Evolutionary conservation across 257 asterid genomes (phyloP).

Genomic region (Solanum okadae): DNA sequence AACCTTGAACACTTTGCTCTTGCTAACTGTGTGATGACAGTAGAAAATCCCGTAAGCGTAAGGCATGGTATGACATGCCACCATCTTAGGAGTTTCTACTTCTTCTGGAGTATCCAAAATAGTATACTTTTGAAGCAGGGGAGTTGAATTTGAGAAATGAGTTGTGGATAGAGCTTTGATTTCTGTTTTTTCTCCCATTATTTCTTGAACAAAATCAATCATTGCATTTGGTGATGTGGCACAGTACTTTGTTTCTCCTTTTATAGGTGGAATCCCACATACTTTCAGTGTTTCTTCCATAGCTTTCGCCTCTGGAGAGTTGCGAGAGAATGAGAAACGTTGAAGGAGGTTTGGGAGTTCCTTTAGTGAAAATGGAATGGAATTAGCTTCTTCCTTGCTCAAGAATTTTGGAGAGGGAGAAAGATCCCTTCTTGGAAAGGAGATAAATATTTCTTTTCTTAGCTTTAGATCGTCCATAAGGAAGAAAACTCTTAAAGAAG

Average conservation of each 20-base stretch:
- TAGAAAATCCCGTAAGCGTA: conserved; percentile 57
- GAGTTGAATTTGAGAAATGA: conserved; percentile 14
- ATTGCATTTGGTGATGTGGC: conserved; percentile 58
- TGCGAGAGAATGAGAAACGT: conserved; percentile 32
- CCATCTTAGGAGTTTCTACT: conserved; percentile 28
- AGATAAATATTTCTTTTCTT: conserved; percentile 37
- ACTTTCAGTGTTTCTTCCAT: conserved; percentile 54
- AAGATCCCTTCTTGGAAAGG: conserved; percentile 39
- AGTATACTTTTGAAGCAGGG: conserved; percentile 33
- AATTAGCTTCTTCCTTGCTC: conserved; percentile 42
- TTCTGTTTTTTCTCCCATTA: conserved; percentile 21
- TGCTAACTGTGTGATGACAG: conserved; percentile 50
- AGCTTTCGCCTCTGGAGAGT: conserved; percentile 55
- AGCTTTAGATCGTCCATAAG: conserved; percentile 34
- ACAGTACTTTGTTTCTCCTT: conserved; percentile 63
- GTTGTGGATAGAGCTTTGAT: conserved; percentile 33
- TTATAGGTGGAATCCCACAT: conserved; percentile 47
- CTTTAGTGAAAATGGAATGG: conserved; percentile 46
- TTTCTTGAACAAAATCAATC: conserved; percentile 37
- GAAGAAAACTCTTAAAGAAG: conserved; percentile 54
- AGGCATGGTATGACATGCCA: conserved; percentile 70
- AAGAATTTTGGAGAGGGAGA: conserved; percentile 23
- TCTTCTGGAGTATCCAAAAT: conserved; percentile 24
- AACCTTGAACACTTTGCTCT: conserved; percentile 39
- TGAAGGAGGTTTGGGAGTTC: conserved; percentile 41